These are phyloP conservation scores for Trypanosoma boissoni DNA, from an alignment of 208 protist species.

Conservation along the genomic window DNA sequence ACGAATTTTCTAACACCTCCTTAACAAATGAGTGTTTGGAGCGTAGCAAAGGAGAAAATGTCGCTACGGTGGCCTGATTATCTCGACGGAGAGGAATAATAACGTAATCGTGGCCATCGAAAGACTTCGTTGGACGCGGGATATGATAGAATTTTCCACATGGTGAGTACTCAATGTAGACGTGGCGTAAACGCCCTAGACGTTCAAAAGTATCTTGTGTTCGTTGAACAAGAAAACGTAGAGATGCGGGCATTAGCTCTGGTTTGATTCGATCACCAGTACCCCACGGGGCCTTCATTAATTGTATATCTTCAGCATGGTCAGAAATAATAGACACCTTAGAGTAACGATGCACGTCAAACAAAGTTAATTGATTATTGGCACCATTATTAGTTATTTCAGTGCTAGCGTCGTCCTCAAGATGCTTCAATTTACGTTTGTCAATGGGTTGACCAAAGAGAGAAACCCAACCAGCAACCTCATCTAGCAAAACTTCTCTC, in stretches of 20 bases:
- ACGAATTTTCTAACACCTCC: slow-evolving; percentile 65
- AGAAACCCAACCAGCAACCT: slow-evolving; percentile 50
- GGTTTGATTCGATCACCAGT: slow-evolving; percentile 62
- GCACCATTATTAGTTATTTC: neutral
- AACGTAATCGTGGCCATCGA: slow-evolving; percentile 90
- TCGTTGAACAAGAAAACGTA: slow-evolving; percentile 60
- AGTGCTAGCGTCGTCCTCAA: neutral
- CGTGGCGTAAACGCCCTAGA: slow-evolving; percentile 74
- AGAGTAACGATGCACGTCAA: slow-evolving; percentile 38
- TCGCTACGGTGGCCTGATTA: slow-evolving; percentile 50
- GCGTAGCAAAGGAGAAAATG: slow-evolving; percentile 68
- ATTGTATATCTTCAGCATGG: slow-evolving; percentile 77
- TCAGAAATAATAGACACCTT: slow-evolving; percentile 65
- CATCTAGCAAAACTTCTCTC: slow-evolving; percentile 50
- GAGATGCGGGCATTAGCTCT: slow-evolving; percentile 56
- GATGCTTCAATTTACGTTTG: slow-evolving; percentile 31
- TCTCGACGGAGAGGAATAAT: slow-evolving; percentile 76
- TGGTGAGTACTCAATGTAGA: slow-evolving; percentile 87
- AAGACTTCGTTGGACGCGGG: slow-evolving; percentile 54
- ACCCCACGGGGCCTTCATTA: slow-evolving; percentile 84
- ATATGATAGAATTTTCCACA: slow-evolving; percentile 61
- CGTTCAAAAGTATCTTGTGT: slow-evolving; percentile 40
- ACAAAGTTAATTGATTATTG: slow-evolving; percentile 7
- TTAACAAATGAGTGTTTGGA: slow-evolving; percentile 45
- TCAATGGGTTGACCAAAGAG: slow-evolving; percentile 56